phyloP scores from a whole-genome alignment of 192 early-diverging fungal genomes.

The Entomortierella lignicola region DNA sequence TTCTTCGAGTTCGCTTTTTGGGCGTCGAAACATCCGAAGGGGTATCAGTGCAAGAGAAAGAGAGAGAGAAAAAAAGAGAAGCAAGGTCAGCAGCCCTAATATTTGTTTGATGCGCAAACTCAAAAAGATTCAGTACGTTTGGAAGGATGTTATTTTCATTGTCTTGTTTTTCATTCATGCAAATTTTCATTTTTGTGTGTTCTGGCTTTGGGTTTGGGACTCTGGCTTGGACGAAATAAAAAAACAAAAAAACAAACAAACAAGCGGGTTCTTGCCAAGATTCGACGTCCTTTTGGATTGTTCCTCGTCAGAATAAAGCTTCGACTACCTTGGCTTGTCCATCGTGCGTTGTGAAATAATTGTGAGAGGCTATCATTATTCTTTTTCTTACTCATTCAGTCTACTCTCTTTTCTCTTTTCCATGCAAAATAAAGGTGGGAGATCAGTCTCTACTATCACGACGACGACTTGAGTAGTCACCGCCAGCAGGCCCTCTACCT shows the following conservation, averaged over 20 bases:
- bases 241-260: too few species aligned
- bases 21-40: slow-evolving; percentile 6
- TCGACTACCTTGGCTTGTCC: not conserved
- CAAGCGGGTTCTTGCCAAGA: not conserved
- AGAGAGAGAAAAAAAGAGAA: not conserved
- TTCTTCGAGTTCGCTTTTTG: slow-evolving; percentile 6
- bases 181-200: not conserved
- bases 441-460: slow-evolving; percentile 29
- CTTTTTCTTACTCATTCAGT: not conserved
- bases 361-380: not conserved
- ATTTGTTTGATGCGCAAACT: not conserved
- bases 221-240: not conserved
- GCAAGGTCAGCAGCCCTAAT: slow-evolving; percentile 25
- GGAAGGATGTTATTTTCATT: not conserved
- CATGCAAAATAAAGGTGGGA: not conserved
- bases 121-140: not conserved
- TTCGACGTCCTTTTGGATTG: not conserved
- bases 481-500: slow-evolving; percentile 23
- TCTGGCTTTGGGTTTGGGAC: not conserved
- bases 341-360: not conserved
- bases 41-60: not conserved
- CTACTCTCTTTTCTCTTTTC: not conserved
- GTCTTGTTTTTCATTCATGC: slow-evolving; percentile 15
- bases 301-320: not conserved
- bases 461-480: slow-evolving; percentile 24